phyloP scores from a whole-genome alignment of 2,329 filamentous ascomycete species.

The Diaporthe citri region DNA sequence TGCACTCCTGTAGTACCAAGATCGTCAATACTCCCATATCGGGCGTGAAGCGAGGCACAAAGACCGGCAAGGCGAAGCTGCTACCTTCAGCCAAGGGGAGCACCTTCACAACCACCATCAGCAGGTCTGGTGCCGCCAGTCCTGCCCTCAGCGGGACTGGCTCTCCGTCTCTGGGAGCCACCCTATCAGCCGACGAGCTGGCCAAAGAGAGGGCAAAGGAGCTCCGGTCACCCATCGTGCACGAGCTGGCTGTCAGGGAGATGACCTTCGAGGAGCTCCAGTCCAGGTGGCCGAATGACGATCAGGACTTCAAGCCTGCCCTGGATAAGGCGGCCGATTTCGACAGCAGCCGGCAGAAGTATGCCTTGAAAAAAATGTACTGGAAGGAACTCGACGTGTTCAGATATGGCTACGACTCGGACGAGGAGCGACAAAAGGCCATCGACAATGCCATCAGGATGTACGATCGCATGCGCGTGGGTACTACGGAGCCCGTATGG shows the following conservation, averaged over 20 bases:
- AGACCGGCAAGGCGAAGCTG: slow-evolving; percentile 47
- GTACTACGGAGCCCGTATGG: slow-evolving; percentile 69
- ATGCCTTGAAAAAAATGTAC: slow-evolving; percentile 66
- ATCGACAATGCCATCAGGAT: slow-evolving; percentile 72
- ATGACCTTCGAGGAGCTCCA: slow-evolving; percentile 63
- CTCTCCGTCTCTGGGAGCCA: slow-evolving; percentile 66
- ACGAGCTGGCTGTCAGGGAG: slow-evolving; percentile 70
- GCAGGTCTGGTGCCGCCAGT: slow-evolving; percentile 64
- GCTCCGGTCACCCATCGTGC: slow-evolving; percentile 64
- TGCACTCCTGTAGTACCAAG: slow-evolving; percentile 51
- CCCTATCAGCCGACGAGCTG: slow-evolving; percentile 64
- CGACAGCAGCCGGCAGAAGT: slow-evolving; percentile 62
- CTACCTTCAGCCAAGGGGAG: slow-evolving; percentile 54
- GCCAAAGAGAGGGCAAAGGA: slow-evolving; percentile 63
- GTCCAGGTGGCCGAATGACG: slow-evolving; percentile 63
- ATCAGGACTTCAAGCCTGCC: slow-evolving; percentile 66
- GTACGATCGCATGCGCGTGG: slow-evolving; percentile 71
- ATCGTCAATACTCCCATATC: slow-evolving; percentile 50
- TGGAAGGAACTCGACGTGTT: slow-evolving; percentile 76
- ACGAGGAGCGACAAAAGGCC: slow-evolving; percentile 68
- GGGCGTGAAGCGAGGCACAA: slow-evolving; percentile 44
- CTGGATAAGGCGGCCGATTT: slow-evolving; percentile 71
- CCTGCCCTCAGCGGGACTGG: slow-evolving; percentile 67
- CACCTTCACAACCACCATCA: slow-evolving; percentile 53
- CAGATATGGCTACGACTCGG: slow-evolving; percentile 68